Evolutionary conservation across 1,284 basidiomycete genomes (phyloP).

Genomic region (Coniferiporia weirii): DNA sequence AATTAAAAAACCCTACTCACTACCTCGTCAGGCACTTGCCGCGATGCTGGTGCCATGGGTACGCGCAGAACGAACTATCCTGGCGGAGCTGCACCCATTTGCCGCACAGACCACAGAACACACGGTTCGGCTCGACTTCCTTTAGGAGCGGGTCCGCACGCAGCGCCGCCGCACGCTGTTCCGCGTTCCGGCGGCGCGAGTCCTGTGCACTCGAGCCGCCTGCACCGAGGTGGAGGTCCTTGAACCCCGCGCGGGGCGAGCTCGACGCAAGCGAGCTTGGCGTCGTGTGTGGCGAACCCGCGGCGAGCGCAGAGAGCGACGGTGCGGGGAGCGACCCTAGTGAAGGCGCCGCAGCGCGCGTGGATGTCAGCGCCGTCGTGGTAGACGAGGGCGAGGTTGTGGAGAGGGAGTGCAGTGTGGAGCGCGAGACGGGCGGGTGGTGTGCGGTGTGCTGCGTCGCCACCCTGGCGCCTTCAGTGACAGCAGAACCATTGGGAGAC

Average conservation of each 20-base stretch:
- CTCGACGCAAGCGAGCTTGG: constrained; percentile 1
- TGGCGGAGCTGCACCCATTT: constrained; percentile 77
- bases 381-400: neutral
- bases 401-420: neutral
- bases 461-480: neutral
- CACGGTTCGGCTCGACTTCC: constrained; percentile 66
- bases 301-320: neutral
- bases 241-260: neutral
- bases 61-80: constrained; percentile 67
- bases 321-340: constrained; percentile 12
- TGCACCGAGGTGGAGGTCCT: constrained; percentile 20
- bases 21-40: constrained; percentile 61
- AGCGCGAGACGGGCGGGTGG: neutral
- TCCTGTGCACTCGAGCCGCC: constrained; percentile 42
- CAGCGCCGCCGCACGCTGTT: constrained; percentile 65
- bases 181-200: constrained; percentile 63
- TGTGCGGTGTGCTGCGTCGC: neutral
- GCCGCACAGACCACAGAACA: constrained; percentile 65
- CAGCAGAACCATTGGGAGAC: too few relatives aligned
- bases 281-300: constrained; percentile 11
- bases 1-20: constrained; percentile 37
- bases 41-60: constrained; percentile 73
- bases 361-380: neutral
- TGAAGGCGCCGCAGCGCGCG: constrained; percentile 7
- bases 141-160: constrained; percentile 56